Percentiles rank a stretch among this genome's conserved stretches.
Conservation (phyloP, 495 filamentous ascomycete species). For the Gamarada debralockiae region DNA sequence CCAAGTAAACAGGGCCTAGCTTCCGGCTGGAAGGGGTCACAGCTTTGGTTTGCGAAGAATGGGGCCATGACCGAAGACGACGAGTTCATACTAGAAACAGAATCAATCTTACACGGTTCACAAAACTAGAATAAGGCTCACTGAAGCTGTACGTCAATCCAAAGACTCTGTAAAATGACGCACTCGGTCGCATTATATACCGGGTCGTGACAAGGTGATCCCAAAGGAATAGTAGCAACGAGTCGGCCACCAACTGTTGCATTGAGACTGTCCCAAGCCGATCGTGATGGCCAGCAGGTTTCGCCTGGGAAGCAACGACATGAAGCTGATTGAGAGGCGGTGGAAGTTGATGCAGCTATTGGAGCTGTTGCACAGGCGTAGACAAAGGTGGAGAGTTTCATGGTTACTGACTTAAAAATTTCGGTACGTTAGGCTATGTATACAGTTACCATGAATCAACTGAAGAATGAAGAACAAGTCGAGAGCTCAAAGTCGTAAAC, state of each 20-base stretch:
- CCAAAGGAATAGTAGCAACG: slow-evolving; percentile 46
- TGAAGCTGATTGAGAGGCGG: neutral
- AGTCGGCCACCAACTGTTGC: slow-evolving; percentile 44
- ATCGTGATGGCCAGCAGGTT: slow-evolving; percentile 9
- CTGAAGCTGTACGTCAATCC: slow-evolving; percentile 2
- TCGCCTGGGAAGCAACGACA: slow-evolving; percentile 12
- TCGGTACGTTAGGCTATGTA: neutral
- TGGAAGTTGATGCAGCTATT: neutral
- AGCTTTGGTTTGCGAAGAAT: slow-evolving; percentile 46
- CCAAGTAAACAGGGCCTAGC: slow-evolving; percentile 50
- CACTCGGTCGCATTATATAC: slow-evolving; percentile 18
- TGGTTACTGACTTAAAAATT: neutral
- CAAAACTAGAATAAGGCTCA: neutral
- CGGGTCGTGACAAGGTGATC: slow-evolving; percentile 48
- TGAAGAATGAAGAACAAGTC: neutral
- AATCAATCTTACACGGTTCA: neutral
- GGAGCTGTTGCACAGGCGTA: neutral
- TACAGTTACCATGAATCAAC: neutral
- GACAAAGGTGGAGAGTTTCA: neutral
- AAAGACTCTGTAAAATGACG: slow-evolving; percentile 4
- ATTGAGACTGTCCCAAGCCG: slow-evolving; percentile 27
- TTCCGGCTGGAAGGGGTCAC: slow-evolving; percentile 51
- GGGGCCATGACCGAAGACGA: slow-evolving; percentile 40
- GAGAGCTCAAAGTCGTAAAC: neutral
- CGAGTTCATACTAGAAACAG: slow-evolving; percentile 11